Evolutionary conservation across 164 flowering plant species (phyloP).

Genomic region (Vitis riparia): DNA sequence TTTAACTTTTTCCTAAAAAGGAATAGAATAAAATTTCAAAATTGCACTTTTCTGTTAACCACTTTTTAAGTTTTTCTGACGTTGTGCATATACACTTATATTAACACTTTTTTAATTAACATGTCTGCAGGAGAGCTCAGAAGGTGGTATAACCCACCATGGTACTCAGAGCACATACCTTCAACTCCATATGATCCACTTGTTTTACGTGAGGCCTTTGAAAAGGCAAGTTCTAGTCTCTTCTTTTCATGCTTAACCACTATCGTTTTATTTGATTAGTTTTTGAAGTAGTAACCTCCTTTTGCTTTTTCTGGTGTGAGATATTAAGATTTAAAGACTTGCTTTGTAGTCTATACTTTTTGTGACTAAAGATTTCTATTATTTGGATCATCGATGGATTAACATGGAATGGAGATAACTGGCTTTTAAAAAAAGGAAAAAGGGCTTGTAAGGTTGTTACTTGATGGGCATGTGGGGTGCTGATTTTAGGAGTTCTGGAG

Average conservation of each 20-base stretch:
- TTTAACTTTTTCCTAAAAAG: not conserved
- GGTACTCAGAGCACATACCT: constrained; percentile 75
- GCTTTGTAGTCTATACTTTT: not conserved
- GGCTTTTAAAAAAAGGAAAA: no score
- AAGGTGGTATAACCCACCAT: constrained; percentile 94
- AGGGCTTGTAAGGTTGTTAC: no score
- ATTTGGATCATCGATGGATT: not conserved
- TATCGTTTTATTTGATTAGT: not conserved
- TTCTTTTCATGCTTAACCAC: constrained; percentile 4
- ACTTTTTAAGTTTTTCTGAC: not conserved
- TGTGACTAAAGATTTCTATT: not conserved
- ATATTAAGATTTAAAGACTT: not conserved
- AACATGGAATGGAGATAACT: no score
- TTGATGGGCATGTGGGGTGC: no score
- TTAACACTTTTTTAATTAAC: not conserved
- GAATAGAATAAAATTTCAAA: no score
- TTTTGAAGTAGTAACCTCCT: no score
- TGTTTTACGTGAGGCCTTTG: constrained; percentile 70
- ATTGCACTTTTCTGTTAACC: no score
- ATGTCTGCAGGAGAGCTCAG: constrained; percentile 64
- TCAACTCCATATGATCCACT: constrained; percentile 79
- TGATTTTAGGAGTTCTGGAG: no score
- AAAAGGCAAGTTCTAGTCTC: constrained; percentile 56
- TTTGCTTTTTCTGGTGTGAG: not conserved
- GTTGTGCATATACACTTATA: not conserved